Base-by-base conservation (phyloP, 345 rosid species). In the Lepidium didymum region DNA sequence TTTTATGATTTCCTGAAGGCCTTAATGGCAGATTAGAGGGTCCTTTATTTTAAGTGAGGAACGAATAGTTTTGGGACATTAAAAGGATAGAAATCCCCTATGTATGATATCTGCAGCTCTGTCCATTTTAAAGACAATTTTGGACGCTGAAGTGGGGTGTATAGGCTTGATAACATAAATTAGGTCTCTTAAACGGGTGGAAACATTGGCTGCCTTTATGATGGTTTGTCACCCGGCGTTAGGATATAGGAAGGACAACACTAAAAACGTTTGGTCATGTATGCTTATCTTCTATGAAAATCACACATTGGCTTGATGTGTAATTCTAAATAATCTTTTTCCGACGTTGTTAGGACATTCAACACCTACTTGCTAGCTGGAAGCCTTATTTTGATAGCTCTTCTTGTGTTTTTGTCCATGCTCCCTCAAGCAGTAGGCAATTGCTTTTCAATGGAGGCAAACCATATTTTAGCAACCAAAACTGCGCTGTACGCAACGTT, bases 291-390 rank as follows among this genome's bases (percentile, higher is more conserved):
- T 27, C 38, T 10, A 41, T 10, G 11, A 21, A 52, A 21, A 19
- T 47, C 36, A 52, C 8, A 7, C 56, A 19, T 60, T 37, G 14
- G 52, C 60, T 64, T 65, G 27, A 44, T 43, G 6, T 83, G 51
- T 58, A 18, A 56, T 10, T 19, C 19, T 69, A 51, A 56, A 29
- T 57, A 21, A 50, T 73, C 44, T 10, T 62, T 67, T 46, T 37
- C 34, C 55, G 52, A 75, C 74, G 62, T 42, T 70, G 66, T 25
- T 73, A 94, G 99, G 99, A 94, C 52, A 72, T 91, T 66, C 96
- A 85, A 81, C 96, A 94, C 71, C 77, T 94, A 52, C 83, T 94
- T 82, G 78, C 80, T 76, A 72, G 89, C 73, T 94, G 99, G 99
- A 89, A 94, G 81, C 82, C 84, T 65, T 89, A 91, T 81, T 94